Evolutionary conservation across 352 stramenopile genomes (phyloP), one percentile per base, ranked within the genome.

Genomic region (Phytopythium mirpurense): DNA sequence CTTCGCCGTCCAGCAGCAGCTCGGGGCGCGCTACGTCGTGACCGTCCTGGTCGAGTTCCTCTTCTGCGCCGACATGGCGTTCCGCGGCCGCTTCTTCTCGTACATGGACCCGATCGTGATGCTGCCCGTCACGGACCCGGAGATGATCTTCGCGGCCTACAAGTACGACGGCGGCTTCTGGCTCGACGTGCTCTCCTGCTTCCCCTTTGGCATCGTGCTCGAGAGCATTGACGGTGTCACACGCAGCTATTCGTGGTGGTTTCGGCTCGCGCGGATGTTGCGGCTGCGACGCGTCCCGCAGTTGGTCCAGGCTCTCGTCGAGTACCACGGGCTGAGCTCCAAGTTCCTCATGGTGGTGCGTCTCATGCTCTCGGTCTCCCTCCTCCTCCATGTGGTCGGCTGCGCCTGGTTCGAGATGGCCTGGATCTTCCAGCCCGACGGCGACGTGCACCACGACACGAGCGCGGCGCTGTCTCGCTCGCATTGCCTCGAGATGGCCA

Each of bases 341-440:
- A 86, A 85, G 48, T 16, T 72, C 0, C 72, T 82, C 18, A 62
- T 78, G 14, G 70, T 88, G 0, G 35, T 74, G 21, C 65, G 62
- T 1, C 55, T 90, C 34, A 5, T 88, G 3, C 49, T 90, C 12
- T 68, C 72, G 8, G 73, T 87, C 5, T 65, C 74, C 0, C 54
- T 85, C 15, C 72, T 67, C 38, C 64, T 90, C 10, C 80, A 90
- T 43, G 58, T 88, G n/a, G 63, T 78, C 11, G 78, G 69, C 0
- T 90, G 80, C 32, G 34, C 81, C 0, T 90, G 80, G 80, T 90
- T 90, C 42, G 71, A 83, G 54, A 84, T 86, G 74, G 70, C 70
- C 14, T 62, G 65, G 61, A 47, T 72, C 6, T 40, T 31, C 32
- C 55, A 48, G 29, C 26, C 31, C 6, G 34, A 49, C 0, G 26